Evolutionary conservation across 306 rosid genomes (phyloP).

Genomic region (Begonia masoniana): DNA sequence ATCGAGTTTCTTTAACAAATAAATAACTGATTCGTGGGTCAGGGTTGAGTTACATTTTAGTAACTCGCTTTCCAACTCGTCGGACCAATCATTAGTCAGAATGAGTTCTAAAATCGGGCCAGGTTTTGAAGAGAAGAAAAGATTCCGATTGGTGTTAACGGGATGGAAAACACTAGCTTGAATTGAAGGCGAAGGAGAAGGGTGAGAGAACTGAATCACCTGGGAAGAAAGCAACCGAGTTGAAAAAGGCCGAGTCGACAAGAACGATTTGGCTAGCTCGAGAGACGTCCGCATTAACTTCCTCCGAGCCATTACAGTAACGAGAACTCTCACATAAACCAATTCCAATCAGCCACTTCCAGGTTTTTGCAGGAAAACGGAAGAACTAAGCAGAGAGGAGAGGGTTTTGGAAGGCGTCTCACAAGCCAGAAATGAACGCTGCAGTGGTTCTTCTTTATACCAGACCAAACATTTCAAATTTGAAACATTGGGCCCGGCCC

Average conservation of each 20-base stretch:
- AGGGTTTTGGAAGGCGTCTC: too few relatives aligned
- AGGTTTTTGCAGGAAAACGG: too few relatives aligned
- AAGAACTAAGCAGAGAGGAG: too few relatives aligned
- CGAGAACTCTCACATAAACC: not conserved
- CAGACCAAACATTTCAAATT: too few relatives aligned
- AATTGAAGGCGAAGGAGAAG: slow-evolving; percentile 13
- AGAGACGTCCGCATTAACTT: slow-evolving; percentile 29
- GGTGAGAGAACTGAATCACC: slow-evolving; percentile 38
- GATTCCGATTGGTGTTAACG: slow-evolving; percentile 18
- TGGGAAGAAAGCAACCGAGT: slow-evolving; percentile 27
- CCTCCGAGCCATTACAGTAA: slow-evolving; percentile 43
- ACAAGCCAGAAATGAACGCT: too few relatives aligned
- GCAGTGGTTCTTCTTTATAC: too few relatives aligned
- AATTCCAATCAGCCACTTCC: too few relatives aligned
- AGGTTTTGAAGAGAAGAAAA: slow-evolving; percentile 50
- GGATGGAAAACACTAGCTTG: slow-evolving; percentile 12
- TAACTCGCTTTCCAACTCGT: slow-evolving; percentile 39
- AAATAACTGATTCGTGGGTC: slow-evolving; percentile 58
- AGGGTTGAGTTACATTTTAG: slow-evolving; percentile 20
- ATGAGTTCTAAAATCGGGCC: slow-evolving; percentile 41
- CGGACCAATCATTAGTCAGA: slow-evolving; percentile 53
- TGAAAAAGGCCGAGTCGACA: slow-evolving; percentile 17
- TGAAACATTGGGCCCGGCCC: too few relatives aligned
- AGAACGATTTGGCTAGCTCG: slow-evolving; percentile 28
- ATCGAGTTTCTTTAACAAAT: slow-evolving; percentile 50